Evolutionary conservation across 2,329 filamentous ascomycete species (phyloP), one percentile per base, ranked within the genome.

Genomic region (Onygena corvina): DNA sequence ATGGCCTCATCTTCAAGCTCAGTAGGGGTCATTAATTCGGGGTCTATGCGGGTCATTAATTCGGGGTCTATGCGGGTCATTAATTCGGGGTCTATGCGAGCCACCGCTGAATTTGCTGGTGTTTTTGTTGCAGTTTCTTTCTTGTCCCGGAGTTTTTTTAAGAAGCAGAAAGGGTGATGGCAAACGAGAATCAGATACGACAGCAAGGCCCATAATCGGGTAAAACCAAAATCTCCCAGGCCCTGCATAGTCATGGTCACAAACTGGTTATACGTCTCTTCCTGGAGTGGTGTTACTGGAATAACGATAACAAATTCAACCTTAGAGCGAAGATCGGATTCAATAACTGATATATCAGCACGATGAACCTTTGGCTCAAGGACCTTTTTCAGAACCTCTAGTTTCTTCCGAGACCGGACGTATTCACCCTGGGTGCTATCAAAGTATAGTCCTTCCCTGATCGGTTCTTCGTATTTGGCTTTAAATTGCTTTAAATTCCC

Each of bases 221-320:
- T 60, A 48, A 68, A 65, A 3, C 57, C 60, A 18, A 69, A 58
- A 3, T 59, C 58, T 45, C 61, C 57, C 14, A 62, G 60, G 14
- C 61, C 62, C 3, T 54, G 55, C 11, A 56, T 58, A 9, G 57
- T 58, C 2, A 54, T 53, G 16, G 62, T 53, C 3, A 79, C 67
- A 56, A 74, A 80, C 11, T 68, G 60, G 42, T 67, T 61, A 62
- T 94, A 94, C 0, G 81, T 72, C 1, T 68, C 58, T 36, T 64
- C 67, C 63, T 95, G 89, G 1, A 84, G 44, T 0, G 68, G 58
- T 0, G 84, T 86, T 8, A 92, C 69, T 4, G 82, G 77, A 4
- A 94, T 71, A 2, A 75, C 84, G 48, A 95, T 75, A 25, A 93
- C 76, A 59, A 90, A 94, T 60, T 95, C 89, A 5, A 75, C 76